These are phyloP conservation scores for Chaetomidium leptoderma DNA, from an alignment of 495 filamentous ascomycete species.

Conservation along the genomic window DNA sequence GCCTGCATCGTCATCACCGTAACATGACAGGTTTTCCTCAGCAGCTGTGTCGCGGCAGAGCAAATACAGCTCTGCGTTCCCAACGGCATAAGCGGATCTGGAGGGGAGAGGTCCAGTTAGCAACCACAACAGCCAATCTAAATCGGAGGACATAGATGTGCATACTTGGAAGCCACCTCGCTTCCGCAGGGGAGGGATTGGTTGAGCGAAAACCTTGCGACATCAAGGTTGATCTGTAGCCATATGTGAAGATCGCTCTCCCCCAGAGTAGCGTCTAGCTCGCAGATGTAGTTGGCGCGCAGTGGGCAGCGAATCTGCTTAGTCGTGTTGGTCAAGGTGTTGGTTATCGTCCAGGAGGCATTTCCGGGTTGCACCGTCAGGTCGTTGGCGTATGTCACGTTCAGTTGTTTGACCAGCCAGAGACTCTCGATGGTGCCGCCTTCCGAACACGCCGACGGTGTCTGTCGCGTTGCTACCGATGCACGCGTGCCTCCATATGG, in stretches of 20 bases:
- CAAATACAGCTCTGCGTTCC: neutral
- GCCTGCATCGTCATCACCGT: neutral
- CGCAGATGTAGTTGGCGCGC: constrained; percentile 18
- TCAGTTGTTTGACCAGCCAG: constrained; percentile 8
- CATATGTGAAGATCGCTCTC: constrained; percentile 12
- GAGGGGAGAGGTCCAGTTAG: neutral
- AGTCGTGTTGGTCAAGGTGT: neutral
- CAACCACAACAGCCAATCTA: neutral
- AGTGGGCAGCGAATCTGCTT: constrained; percentile 5
- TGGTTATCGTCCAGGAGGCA: constrained; percentile 12
- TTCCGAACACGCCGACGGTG: neutral
- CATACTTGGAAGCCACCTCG: neutral
- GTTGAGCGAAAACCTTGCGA: constrained; percentile 8
- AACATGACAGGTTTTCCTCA: neutral
- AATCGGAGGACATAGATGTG: neutral
- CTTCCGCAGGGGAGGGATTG: constrained; percentile 1
- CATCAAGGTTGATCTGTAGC: constrained; percentile 15
- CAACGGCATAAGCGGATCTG: constrained; percentile 3
- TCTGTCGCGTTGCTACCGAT: neutral
- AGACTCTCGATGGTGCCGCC: neutral
- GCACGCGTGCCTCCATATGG: neutral
- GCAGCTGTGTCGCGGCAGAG: too few species aligned
- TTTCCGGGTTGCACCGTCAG: constrained; percentile 1
- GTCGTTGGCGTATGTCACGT: constrained; percentile 7
- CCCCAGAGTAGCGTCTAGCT: constrained; percentile 9